phyloP scores from a whole-genome alignment of 441 rosid genomes.

The Cnidoscolus chayamansa region DNA sequence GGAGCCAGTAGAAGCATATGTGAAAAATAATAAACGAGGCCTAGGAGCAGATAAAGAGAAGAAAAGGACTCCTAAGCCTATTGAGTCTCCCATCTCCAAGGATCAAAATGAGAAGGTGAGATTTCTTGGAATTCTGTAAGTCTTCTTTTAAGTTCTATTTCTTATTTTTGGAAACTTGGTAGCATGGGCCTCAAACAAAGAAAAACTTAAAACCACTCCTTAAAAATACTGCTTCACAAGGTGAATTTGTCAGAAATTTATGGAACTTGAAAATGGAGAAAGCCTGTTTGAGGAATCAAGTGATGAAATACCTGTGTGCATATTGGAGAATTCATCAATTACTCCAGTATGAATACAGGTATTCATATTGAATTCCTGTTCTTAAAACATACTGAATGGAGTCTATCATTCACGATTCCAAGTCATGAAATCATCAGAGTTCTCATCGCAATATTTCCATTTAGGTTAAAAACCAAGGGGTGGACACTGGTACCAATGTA shows the following conservation, averaged over 20 bases:
- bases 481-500: too few species aligned
- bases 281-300: not conserved
- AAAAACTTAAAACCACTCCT: not conserved
- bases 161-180: not conserved
- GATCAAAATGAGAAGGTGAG: constrained; percentile 36
- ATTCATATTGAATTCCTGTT: not conserved
- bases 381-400: not conserved
- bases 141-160: not conserved
- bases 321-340: not conserved
- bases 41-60: constrained; percentile 56
- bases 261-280: not conserved
- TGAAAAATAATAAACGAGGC: constrained; percentile 73
- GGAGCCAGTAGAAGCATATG: constrained; percentile 57
- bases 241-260: not conserved
- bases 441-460: too few species aligned
- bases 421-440: too few species aligned
- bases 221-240: not conserved
- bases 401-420: too few species aligned
- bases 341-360: not conserved
- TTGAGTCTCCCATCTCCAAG: constrained; percentile 24
- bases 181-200: not conserved
- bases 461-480: too few species aligned
- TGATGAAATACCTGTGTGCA: not conserved
- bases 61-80: constrained; percentile 37
- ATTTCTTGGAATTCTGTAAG: not conserved